Base-by-base conservation (phyloP, 306 rosid species). In the Nissolia schottii region DNA sequence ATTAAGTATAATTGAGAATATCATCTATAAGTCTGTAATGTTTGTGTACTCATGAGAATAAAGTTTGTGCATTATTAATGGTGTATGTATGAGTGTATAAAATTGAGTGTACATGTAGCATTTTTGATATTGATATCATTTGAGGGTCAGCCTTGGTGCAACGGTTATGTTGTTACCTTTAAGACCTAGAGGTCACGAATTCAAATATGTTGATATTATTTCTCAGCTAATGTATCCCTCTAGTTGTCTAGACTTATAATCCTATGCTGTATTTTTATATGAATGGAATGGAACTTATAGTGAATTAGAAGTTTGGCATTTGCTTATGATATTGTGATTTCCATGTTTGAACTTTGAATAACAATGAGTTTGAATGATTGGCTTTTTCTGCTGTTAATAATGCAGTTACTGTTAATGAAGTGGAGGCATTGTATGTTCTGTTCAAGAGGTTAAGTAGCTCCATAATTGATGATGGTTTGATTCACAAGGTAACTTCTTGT, bases 391-490 rank as follows among this genome's bases (percentile, higher is more conserved):
- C 25, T 74, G 46, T 15, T 24, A 32, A 65, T 54, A 70, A 23
- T 82, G 84, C 87, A 90, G 97, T 93, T 75, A 80, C 80, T 57
- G 61, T 80, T 15, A 82, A 87, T 54, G 97, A 93, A 78, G 87
- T 93, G 59, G 93, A 88, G 82, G 93, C 96, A 24, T 83, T 93
- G 82, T 75, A 80, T 62, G 98, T 79, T 63, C 83, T 90, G 46
- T 93, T 84, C 74, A 87, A 87, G 84, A 82, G 82, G 87, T 45
- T 93, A 79, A 88, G 98, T 76, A 75, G 96, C 85, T 79, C 88
- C 12, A 78, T 90, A 2, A 81, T 88, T 55, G 93, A 93, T 31
- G 98, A 93, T 63, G 96, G 87, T 3, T 82, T 51, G 31, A 93
- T 93, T 81, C 98, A 93, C 83, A 90, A 93, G 98, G 98, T 93